Base-by-base conservation (phyloP, 208 protist species). In the Acanthamoeba royreba region DNA sequence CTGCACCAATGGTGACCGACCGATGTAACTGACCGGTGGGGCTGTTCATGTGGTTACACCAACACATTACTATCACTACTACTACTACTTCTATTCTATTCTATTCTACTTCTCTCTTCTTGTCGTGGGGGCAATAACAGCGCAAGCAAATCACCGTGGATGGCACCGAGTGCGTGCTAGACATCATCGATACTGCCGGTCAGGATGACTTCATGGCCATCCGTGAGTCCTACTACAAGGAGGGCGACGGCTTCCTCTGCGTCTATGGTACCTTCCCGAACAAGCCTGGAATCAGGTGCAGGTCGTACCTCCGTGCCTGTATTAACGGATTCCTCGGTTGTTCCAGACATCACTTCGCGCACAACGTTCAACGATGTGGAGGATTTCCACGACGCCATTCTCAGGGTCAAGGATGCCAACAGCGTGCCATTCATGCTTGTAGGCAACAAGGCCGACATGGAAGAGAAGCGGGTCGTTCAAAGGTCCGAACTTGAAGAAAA, bases 391-490 rank as follows among this genome's bases (percentile, higher is more conserved):
- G 77, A 86, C 11, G 46, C 45, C 77, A 86, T 86, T 19, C 77
- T 86, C 46, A 49, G 77, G 46, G 77, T 86, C 15, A 86, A 86
- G 77, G 77, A 86, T 45, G 77, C 77, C 45, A 55, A 86, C 77
- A 86, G 77, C 77, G 77, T 86, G 2, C 77, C 77, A 17, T 86
- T 86, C 77, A 86, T 86, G 45, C 77, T 86, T 8, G 46, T 95
- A 13, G 97, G 96, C 35, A 98, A 98, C 94, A 98, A 98, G 81
- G 53, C 53, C 35, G 97, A 98, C 92, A 85, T 98, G 22, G 92
- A 93, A 42, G 74, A 94, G n/a, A 87, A 97, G 63, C 95, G 95
- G 25, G 81, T 94, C 47, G 96, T 98, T 1, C 38, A 55, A 25
- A 94, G 69, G n/a, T 43, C 61, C 3, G 96, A 98, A 77, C 96